Evolutionary conservation across 805 yeast species (phyloP).

Genomic region (Ogataea trehalophila): DNA sequence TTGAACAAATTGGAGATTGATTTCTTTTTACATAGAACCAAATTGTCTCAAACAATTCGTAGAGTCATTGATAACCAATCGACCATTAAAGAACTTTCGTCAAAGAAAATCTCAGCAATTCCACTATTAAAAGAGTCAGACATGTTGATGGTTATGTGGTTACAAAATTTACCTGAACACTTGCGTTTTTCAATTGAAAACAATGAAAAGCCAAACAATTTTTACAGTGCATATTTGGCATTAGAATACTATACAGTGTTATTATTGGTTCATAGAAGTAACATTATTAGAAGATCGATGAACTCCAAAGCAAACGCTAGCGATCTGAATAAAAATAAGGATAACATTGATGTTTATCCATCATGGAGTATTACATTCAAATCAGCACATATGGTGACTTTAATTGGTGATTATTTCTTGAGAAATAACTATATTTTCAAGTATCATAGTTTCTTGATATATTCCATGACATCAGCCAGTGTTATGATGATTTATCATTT

Average conservation of each 20-base stretch:
- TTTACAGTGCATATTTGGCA: constrained; percentile 54
- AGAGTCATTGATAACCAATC: constrained; percentile 34
- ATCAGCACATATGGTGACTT: constrained; percentile 70
- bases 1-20: constrained; percentile 36
- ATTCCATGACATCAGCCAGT: constrained; percentile 59
- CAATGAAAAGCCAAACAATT: constrained; percentile 27
- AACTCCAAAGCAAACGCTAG: constrained; percentile 14
- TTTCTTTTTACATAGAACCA: constrained; percentile 57
- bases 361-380: constrained; percentile 80
- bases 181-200: constrained; percentile 46
- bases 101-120: constrained; percentile 35
- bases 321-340: constrained; percentile 26
- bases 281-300: constrained; percentile 39
- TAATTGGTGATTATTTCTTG: constrained; percentile 52
- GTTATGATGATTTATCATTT: constrained; percentile 71
- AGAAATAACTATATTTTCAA: constrained; percentile 51
- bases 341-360: constrained; percentile 42
- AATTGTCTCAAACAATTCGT: constrained; percentile 63
- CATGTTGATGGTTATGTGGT: constrained; percentile 70
- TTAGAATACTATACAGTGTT: constrained; percentile 66
- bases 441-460: constrained; percentile 23
- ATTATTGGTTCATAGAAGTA: constrained; percentile 66
- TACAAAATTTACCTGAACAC: constrained; percentile 55
- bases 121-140: constrained; percentile 55
- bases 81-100: constrained; percentile 17